A percentile compares a stretch with the other conserved stretches of the same genome.
These are phyloP conservation scores for Xylaria venustula DNA, from an alignment of 495 filamentous ascomycete species.

Conservation along the genomic window DNA sequence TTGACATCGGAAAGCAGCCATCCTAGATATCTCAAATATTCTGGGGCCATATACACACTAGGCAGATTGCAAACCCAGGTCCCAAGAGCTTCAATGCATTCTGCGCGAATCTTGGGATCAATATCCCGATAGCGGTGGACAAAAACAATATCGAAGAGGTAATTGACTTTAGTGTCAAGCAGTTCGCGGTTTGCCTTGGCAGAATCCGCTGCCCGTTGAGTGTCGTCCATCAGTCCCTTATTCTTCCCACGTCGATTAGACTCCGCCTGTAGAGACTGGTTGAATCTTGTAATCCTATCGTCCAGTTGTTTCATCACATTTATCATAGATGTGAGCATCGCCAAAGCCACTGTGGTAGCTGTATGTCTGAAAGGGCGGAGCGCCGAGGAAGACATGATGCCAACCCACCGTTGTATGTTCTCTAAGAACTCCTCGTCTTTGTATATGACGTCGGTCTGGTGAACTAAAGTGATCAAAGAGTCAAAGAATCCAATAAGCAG, in stretches of 20 bases:
- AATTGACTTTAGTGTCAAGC: slow-evolving; percentile 67
- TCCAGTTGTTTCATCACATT: slow-evolving; percentile 70
- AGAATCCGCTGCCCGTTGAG: slow-evolving; percentile 63
- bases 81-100: slow-evolving; percentile 80
- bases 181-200: slow-evolving; percentile 61
- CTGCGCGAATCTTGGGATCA: slow-evolving; percentile 79
- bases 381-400: slow-evolving; percentile 76
- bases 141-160: slow-evolving; percentile 86
- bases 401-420: slow-evolving; percentile 82
- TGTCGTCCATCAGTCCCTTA: slow-evolving; percentile 60
- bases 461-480: slow-evolving; percentile 68
- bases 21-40: slow-evolving; percentile 87
- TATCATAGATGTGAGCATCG: slow-evolving; percentile 69
- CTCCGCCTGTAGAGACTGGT: slow-evolving; percentile 76
- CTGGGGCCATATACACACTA: slow-evolving; percentile 80
- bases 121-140: slow-evolving; percentile 94
- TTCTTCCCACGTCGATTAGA: slow-evolving; percentile 69
- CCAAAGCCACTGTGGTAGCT: slow-evolving; percentile 74
- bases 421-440: slow-evolving; percentile 72
- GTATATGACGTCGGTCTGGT: slow-evolving; percentile 73
- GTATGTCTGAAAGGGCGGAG: slow-evolving; percentile 92
- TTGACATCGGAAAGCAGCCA: slow-evolving; percentile 86
- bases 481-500: slow-evolving; percentile 75
- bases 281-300: slow-evolving; percentile 64
- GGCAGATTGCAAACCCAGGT: slow-evolving; percentile 82